Conservation (phyloP, 2,329 filamentous ascomycete species). For the Penicillium capsulatum region DNA sequence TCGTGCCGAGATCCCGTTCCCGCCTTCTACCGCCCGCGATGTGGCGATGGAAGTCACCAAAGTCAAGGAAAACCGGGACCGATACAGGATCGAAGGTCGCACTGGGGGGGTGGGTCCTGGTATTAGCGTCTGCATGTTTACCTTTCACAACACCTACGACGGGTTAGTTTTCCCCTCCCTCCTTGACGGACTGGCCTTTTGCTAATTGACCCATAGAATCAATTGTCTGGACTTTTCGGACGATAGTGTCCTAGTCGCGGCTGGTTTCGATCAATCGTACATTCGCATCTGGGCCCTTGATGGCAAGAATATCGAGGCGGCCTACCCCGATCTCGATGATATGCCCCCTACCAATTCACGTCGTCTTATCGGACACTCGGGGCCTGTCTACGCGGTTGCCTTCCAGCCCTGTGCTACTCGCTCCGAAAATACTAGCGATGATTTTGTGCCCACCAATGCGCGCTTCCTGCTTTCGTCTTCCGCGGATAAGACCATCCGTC, state of each 20-base stretch:
- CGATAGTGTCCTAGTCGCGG: constrained; percentile 80
- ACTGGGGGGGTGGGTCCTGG: constrained; percentile 79
- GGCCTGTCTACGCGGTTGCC: constrained; percentile 79
- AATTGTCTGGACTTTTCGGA: constrained; percentile 96
- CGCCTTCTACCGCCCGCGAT: constrained; percentile 81
- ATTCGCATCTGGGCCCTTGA: constrained; percentile 92
- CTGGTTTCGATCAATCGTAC: constrained; percentile 88
- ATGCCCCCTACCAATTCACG: constrained; percentile 67
- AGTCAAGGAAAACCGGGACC: constrained; percentile 85
- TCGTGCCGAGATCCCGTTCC: constrained; percentile 75
- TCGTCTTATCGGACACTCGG: constrained; percentile 79
- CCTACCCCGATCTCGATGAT: constrained; percentile 56
- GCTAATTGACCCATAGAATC: constrained; percentile 52
- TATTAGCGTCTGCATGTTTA: constrained; percentile 93
- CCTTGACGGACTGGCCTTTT: neutral
- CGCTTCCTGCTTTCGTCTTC: constrained; percentile 83
- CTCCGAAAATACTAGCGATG: constrained; percentile 39
- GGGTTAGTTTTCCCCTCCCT: constrained; percentile 53
- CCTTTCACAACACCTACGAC: constrained; percentile 93
- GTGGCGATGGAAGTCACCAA: constrained; percentile 93
- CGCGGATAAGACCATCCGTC: constrained; percentile 78
- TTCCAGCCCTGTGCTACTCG: constrained; percentile 70
- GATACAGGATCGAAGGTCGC: constrained; percentile 80
- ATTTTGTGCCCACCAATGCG: constrained; percentile 53
- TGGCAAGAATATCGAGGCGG: constrained; percentile 71